Evolutionary conservation across 176 grass and related monocot species (phyloP), one percentile per base, ranked within the genome.

Genomic region (Calamus simplicifolius): DNA sequence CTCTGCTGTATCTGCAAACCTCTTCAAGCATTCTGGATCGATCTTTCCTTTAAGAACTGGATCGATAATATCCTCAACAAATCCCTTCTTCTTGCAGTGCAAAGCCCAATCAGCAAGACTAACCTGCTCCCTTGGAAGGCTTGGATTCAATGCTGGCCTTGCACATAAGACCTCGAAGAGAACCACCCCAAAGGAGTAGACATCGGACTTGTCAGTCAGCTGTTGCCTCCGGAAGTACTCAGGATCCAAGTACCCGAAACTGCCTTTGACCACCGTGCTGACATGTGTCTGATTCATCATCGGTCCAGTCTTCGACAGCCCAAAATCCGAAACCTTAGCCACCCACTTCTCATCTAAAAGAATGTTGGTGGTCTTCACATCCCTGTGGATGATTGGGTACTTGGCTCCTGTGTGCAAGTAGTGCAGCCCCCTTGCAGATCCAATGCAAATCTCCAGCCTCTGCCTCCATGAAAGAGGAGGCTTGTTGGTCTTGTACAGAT

Each of bases 291-390:
- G 25, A 49, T 13, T 43, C 62, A 51, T 51, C 49, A 6, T 65
- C 2, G 62, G 62, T 2, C 62, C 48, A 1, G 62, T 65, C 62
- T 65, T 65, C 23, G 62, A 65, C 49, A 65, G 49, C 16, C 62
- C 62, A 6, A 65, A 65, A n/a, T 65, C 62, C 0, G 62, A 65
- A 4, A 65, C 62, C 62, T 65, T 65, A 2, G 62, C 62, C 14
- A 51, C 62, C 62, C 49, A 65, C 17, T 65, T 65, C 62, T 65
- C 62, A 16, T 65, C 62, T 6, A 65, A 5, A 15, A 65, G 62
- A 1, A 65, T 65, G 62, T 65, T 65, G 62, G 62, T 65, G 16
- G 62, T 65, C 62, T 65, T 65, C 1, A 65, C 62, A 49, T 65
- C 62, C 16, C 62, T 65, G 62, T 65, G 62, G 19, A 65, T 65